phyloP scores from a whole-genome alignment of 2,329 filamentous ascomycete species.

The Leptographium wingfieldii region DNA sequence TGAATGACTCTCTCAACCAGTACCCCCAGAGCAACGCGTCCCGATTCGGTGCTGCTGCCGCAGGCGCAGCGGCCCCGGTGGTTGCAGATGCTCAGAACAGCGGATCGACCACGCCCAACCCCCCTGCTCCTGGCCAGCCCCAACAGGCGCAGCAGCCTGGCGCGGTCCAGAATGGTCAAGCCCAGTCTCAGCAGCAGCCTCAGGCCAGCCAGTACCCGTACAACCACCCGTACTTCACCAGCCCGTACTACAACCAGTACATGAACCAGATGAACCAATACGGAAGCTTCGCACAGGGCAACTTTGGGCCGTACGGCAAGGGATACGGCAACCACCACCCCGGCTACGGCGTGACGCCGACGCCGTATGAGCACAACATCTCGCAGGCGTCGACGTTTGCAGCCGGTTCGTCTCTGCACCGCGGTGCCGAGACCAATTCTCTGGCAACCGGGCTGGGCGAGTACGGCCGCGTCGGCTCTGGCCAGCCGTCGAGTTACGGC shows the following conservation, averaged over 20 bases:
- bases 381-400: slow-evolving; percentile 41
- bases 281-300: slow-evolving; percentile 28
- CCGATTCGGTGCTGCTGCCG: slow-evolving; percentile 41
- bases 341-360: slow-evolving; percentile 27
- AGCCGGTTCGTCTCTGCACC: slow-evolving; percentile 35
- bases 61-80: slow-evolving; percentile 5
- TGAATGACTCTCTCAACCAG: slow-evolving; percentile 50
- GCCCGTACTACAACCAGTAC: slow-evolving; percentile 51
- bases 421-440: slow-evolving; percentile 34
- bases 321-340: slow-evolving; percentile 41
- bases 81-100: slow-evolving; percentile 67
- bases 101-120: slow-evolving; percentile 84
- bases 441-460: slow-evolving; percentile 35
- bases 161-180: slow-evolving; percentile 3
- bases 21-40: slow-evolving; percentile 67
- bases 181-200: slow-evolving; percentile 24
- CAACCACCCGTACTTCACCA: slow-evolving; percentile 45
- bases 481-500: slow-evolving; percentile 38
- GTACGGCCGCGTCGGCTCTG: slow-evolving; percentile 31
- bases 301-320: slow-evolving; percentile 44
- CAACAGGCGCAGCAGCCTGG: slow-evolving; percentile 31
- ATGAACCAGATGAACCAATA: slow-evolving; percentile 29
- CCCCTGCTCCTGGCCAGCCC: slow-evolving; percentile 38
- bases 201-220: slow-evolving; percentile 34
- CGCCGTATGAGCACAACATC: slow-evolving; percentile 37